Percentiles rank a stretch among this genome's conserved stretches.
phyloP scores from a whole-genome alignment of 2,329 filamentous ascomycete genomes.

The Fusarium tanahbumbuense region DNA sequence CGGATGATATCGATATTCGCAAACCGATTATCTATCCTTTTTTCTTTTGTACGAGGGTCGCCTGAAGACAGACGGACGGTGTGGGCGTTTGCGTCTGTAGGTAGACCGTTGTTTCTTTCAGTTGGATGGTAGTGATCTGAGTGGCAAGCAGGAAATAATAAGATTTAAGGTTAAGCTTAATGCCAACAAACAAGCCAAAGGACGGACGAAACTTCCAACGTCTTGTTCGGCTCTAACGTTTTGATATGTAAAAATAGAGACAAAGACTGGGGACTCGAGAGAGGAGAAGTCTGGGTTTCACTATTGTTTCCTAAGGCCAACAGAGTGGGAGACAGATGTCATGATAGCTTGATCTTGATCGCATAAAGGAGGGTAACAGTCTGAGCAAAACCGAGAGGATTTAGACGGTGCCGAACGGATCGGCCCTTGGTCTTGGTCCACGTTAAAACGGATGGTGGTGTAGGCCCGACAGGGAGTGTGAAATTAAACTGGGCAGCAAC shows the following conservation, averaged over 20 bases:
- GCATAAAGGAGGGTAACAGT: slow-evolving; percentile 17
- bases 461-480: slow-evolving; percentile 28
- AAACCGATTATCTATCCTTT: slow-evolving; percentile 1
- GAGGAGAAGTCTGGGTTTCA: slow-evolving; percentile 7
- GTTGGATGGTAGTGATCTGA: slow-evolving; percentile 21
- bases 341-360: slow-evolving; percentile 18
- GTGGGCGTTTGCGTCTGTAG: slow-evolving; percentile 22
- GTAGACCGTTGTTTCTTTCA: slow-evolving; percentile 9
- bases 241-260: slow-evolving; percentile 1
- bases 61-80: slow-evolving; percentile 22
- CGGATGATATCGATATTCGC: not conserved
- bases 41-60: slow-evolving; percentile 27
- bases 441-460: slow-evolving; percentile 39
- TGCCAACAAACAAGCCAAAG: slow-evolving; percentile 31
- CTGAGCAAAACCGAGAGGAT: slow-evolving; percentile 19
- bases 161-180: slow-evolving; percentile 39
- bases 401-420: slow-evolving; percentile 41
- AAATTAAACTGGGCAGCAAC: slow-evolving; percentile 38
- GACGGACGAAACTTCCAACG: slow-evolving; percentile 17
- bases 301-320: slow-evolving; percentile 23
- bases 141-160: slow-evolving; percentile 41
- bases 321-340: slow-evolving; percentile 5
- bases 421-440: slow-evolving; percentile 44
- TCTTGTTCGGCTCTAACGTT: slow-evolving; percentile 27
- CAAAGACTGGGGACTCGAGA: not conserved